A percentile compares a stretch with the other conserved stretches of the same genome.
phyloP scores from a whole-genome alignment of 495 filamentous ascomycete genomes.

The Hypoxylon lienhwacheense region DNA sequence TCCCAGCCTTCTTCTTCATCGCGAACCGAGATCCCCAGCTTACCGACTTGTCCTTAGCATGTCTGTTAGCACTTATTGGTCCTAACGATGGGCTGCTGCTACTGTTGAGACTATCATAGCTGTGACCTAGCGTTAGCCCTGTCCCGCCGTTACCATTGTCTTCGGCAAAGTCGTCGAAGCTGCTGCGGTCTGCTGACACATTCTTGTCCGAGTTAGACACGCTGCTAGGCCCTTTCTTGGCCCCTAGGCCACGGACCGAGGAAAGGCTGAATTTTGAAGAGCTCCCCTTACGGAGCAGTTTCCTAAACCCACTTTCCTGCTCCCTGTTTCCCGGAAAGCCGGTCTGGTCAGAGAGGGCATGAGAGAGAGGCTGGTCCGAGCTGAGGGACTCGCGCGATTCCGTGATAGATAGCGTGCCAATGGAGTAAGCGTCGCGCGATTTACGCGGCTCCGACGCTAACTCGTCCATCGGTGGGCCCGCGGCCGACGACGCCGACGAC shows the following conservation, averaged over 20 bases:
- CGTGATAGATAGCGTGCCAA: slow-evolving; percentile 63
- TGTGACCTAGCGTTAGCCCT: slow-evolving; percentile 39
- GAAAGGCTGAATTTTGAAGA: slow-evolving; percentile 77
- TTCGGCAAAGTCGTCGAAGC: slow-evolving; percentile 52
- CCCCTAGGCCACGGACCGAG: slow-evolving; percentile 58
- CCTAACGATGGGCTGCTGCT: slow-evolving; percentile 46
- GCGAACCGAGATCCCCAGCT: slow-evolving; percentile 51
- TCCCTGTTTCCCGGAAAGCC: slow-evolving; percentile 47
- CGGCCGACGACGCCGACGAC: slow-evolving; percentile 41
- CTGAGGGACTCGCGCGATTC: slow-evolving; percentile 72
- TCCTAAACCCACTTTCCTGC: slow-evolving; percentile 60
- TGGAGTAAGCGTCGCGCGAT: slow-evolving; percentile 54
- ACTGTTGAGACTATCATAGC: slow-evolving; percentile 49
- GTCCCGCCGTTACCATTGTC: slow-evolving; percentile 38
- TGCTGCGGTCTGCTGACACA: slow-evolving; percentile 47
- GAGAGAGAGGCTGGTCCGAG: slow-evolving; percentile 67
- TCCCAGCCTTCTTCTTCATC: slow-evolving; percentile 51
- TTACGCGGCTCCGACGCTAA: slow-evolving; percentile 65
- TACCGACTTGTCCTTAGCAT: slow-evolving; percentile 41
- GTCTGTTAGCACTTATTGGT: slow-evolving; percentile 38
- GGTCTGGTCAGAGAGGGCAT: slow-evolving; percentile 64
- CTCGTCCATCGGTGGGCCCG: slow-evolving; percentile 45
- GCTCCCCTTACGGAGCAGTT: slow-evolving; percentile 77
- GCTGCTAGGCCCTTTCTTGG: slow-evolving; percentile 62
- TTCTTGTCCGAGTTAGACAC: slow-evolving; percentile 49